Percentiles rank a stretch among this genome's conserved stretches.
phyloP scores from a whole-genome alignment of 345 rosid species.

The Balakata baccata region DNA sequence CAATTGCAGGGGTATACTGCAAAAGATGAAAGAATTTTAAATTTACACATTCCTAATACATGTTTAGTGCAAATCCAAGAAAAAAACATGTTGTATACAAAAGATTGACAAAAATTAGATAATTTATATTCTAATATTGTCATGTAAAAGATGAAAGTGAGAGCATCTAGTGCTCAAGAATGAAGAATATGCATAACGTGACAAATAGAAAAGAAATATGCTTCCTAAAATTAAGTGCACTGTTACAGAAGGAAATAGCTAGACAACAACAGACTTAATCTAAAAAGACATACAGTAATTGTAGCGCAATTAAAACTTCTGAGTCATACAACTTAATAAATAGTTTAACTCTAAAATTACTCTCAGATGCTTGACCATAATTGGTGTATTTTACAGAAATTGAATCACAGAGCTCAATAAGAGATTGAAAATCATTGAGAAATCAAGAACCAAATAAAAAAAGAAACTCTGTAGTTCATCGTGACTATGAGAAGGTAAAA shows the following conservation, averaged over 20 bases:
- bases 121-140: not conserved
- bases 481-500: no score
- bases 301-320: no score
- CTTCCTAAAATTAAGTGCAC: not conserved
- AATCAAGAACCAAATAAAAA: no score
- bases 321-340: no score
- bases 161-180: not conserved
- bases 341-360: no score
- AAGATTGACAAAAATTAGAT: not conserved
- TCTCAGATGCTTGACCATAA: no score
- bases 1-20: constrained; percentile 95
- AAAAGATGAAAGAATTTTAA: constrained; percentile 15
- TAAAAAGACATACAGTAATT: not conserved
- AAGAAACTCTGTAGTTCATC: no score
- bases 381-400: no score
- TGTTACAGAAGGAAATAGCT: not conserved
- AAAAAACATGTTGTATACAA: not conserved
- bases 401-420: no score
- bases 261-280: not conserved
- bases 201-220: not conserved
- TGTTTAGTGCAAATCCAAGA: not conserved
- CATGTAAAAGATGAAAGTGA: not conserved
- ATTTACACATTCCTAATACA: not conserved
- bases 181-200: not conserved
- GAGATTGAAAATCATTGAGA: no score